These are phyloP conservation scores for Psilocybe tampanensis DNA, from an alignment of 768 basidiomycete genomes.

Conservation along the genomic window DNA sequence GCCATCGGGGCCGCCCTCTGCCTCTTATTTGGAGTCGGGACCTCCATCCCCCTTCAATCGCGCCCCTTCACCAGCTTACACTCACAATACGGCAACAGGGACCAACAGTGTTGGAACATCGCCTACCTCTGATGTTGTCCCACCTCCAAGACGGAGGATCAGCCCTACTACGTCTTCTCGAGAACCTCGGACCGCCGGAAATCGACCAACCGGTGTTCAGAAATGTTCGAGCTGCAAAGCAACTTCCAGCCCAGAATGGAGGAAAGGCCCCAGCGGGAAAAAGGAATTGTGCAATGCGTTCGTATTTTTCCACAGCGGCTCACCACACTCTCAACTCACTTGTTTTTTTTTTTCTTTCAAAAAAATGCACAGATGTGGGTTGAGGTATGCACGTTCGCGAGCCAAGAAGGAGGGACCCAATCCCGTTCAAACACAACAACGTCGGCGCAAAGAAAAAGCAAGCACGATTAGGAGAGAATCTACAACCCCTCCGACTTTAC, in stretches of 20 bases:
- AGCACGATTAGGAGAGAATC: slow-evolving; percentile 43
- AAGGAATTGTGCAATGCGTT: slow-evolving; percentile 94
- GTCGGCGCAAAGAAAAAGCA: slow-evolving; percentile 67
- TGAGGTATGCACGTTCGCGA: slow-evolving; percentile 84
- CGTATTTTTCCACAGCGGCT: slow-evolving; percentile 34
- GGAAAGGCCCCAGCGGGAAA: slow-evolving; percentile 88
- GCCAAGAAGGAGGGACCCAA: slow-evolving; percentile 84
- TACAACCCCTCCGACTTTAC: slow-evolving; percentile 37
- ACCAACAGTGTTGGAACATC: slow-evolving; percentile 29
- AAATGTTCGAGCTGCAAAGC: slow-evolving; percentile 82
- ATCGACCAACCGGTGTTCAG: slow-evolving; percentile 71
- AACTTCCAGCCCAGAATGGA: slow-evolving; percentile 86
- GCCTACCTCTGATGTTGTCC: slow-evolving; percentile 49
- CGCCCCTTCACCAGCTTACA: slow-evolving; percentile 27
- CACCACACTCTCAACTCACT: slow-evolving; percentile 6
- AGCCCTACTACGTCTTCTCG: slow-evolving; percentile 53
- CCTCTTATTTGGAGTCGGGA: slow-evolving; percentile 26
- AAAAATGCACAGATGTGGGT: slow-evolving; percentile 61
- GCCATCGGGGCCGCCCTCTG: slow-evolving; percentile 22
- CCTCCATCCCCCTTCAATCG: slow-evolving; percentile 26
- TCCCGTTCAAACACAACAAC: slow-evolving; percentile 46
- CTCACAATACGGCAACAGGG: slow-evolving; percentile 37
- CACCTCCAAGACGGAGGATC: slow-evolving; percentile 58
- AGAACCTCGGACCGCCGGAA: slow-evolving; percentile 56
- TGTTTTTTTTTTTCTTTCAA: slow-evolving; percentile 12